Conservation (phyloP, 1,284 basidiomycete genomes). For the Psilocybe mexicana region DNA sequence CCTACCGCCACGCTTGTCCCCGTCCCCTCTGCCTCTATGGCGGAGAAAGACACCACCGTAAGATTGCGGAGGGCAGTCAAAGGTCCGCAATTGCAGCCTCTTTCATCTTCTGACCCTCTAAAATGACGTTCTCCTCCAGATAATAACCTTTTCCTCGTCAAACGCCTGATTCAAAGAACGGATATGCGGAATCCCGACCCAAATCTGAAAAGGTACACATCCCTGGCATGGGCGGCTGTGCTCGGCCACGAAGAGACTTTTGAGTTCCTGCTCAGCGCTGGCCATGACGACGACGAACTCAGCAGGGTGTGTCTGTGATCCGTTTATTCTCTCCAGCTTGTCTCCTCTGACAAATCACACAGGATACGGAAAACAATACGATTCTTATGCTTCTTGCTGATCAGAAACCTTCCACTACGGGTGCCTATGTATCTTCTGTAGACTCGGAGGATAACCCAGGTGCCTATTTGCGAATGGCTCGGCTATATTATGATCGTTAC, state of each 20-base stretch:
- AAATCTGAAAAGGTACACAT: slow-evolving; percentile 73
- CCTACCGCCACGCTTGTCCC: slow-evolving; percentile 25
- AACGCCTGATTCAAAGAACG: slow-evolving; percentile 75
- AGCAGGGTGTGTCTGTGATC: slow-evolving; percentile 66
- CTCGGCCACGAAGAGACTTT: slow-evolving; percentile 87
- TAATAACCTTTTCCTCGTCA: slow-evolving; percentile 89
- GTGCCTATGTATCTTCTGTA: slow-evolving; percentile 46
- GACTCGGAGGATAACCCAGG: slow-evolving; percentile 62
- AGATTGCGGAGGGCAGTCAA: slow-evolving; percentile 79
- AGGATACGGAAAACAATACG: slow-evolving; percentile 91
- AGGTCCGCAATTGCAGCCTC: slow-evolving; percentile 42
- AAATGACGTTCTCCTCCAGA: slow-evolving; percentile 47
- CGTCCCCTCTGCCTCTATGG: slow-evolving; percentile 49
- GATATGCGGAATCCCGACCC: slow-evolving; percentile 90
- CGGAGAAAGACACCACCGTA: slow-evolving; percentile 76
- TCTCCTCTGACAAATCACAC: slow-evolving; percentile 12
- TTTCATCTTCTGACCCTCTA: background rate
- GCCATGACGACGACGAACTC: slow-evolving; percentile 89
- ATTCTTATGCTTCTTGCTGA: slow-evolving; percentile 88
- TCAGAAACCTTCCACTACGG: slow-evolving; percentile 54
- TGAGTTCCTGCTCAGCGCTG: slow-evolving; percentile 79
- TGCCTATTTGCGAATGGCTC: slow-evolving; percentile 77
- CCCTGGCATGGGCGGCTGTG: slow-evolving; percentile 85
- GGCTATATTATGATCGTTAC: slow-evolving; percentile 79
- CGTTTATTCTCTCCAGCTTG: slow-evolving; percentile 3